These are phyloP conservation scores for Diophrys sp. DNA, from an alignment of 73 alveolate genomes.

Conservation along the genomic window DNA sequence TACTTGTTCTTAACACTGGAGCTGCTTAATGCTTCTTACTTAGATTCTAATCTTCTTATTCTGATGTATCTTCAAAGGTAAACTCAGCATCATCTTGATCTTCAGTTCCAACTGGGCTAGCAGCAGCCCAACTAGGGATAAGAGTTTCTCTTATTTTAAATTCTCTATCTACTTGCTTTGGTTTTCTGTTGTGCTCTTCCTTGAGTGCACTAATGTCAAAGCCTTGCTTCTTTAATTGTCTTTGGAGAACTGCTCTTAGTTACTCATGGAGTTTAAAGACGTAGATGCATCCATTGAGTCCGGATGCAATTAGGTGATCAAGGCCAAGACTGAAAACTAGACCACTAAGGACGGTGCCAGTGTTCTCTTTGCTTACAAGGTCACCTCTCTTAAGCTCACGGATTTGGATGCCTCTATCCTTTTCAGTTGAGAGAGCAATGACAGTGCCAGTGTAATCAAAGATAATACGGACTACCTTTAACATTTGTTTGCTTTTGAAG, in stretches of 20 bases:
- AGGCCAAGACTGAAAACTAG: neutral
- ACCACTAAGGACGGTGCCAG: neutral
- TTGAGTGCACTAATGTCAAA: neutral
- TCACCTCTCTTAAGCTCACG: constrained; percentile 4
- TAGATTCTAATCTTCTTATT: neutral
- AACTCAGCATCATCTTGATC: neutral
- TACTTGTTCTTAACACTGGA: neutral
- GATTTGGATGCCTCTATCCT: constrained; percentile 1
- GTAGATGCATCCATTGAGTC: constrained; percentile 11
- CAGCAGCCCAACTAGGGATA: constrained; percentile 10
- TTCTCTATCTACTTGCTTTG: neutral
- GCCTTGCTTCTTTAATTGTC: neutral
- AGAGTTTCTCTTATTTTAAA: neutral
- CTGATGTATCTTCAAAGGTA: neutral
- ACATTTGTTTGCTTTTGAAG: neutral
- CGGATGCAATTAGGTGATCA: neutral
- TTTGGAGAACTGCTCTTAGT: neutral
- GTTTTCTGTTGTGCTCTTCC: neutral
- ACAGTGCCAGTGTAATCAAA: neutral
- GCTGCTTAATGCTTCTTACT: neutral
- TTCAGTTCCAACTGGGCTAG: neutral
- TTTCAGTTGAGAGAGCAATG: constrained; percentile 2
- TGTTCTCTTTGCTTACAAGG: neutral
- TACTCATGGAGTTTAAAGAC: neutral
- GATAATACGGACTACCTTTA: neutral